Conservation (phyloP, 768 basidiomycete species). For the Trametes coccinea region DNA sequence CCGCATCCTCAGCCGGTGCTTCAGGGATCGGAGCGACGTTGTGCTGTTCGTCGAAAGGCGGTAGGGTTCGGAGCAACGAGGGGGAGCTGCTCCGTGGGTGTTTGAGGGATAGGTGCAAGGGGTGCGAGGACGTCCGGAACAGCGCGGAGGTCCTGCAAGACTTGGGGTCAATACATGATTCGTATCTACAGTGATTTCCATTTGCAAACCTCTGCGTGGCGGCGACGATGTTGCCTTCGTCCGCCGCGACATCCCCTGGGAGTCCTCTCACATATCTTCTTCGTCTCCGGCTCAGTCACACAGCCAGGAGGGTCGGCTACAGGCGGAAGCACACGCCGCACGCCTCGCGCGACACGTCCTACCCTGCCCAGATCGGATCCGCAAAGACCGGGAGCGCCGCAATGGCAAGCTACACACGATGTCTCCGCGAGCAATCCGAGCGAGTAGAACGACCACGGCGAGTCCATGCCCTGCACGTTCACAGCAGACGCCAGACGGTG, state of each 20-base stretch:
- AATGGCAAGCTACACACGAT: not conserved
- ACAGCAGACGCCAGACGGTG: not conserved
- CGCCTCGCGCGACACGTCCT: not conserved
- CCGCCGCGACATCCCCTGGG: not conserved
- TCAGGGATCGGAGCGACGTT: not conserved
- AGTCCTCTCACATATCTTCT: not conserved
- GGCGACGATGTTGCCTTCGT: not conserved
- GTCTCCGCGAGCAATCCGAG: conserved; percentile 1
- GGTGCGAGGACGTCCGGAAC: not conserved
- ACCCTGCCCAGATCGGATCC: not conserved
- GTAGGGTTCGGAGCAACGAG: not conserved
- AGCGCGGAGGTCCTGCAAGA: not conserved
- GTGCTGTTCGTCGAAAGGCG: not conserved
- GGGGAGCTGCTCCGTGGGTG: not conserved
- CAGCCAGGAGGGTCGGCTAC: not conserved
- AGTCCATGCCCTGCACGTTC: conserved; percentile 3
- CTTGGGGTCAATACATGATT: not conserved
- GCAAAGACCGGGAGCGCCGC: not conserved
- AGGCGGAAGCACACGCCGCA: not conserved
- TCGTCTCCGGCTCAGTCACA: not conserved
- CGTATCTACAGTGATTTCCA: not conserved
- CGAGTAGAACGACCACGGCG: conserved; percentile 5
- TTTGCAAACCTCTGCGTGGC: not conserved
- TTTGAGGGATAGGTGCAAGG: not conserved
- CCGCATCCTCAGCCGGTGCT: too few relatives aligned